Base-by-base conservation (phyloP, 208 protist species). In the Leishmania guyanensis region DNA sequence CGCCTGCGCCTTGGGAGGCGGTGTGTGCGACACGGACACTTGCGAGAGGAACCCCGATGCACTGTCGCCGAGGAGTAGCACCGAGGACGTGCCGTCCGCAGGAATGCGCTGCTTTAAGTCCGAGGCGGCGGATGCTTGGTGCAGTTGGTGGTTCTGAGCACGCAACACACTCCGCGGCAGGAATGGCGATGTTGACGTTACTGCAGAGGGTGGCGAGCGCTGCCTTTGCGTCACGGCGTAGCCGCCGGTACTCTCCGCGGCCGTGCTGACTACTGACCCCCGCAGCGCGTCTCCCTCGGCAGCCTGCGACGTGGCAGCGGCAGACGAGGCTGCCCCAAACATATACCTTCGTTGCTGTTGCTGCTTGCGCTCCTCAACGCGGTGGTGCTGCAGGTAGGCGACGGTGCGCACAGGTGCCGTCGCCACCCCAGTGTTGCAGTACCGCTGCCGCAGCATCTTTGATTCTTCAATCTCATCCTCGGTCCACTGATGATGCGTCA, bases 401-500 rank as follows among this genome's bases (percentile, higher is more conserved):
- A 83, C 80, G 54, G 82, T 81, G 51, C 84, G 85, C 14, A 88
- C 85, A 10, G 89, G 85, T 0, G 88, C 87, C 9, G 88, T 86
- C 33, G 84, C 86, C 50, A 86, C 84, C 60, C 77, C 74, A 33
- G 80, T 80, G 26, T 60, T 62, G 53, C 84, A 62, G 78, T 86
- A 89, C 2, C 80, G 78, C 33, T 83, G 76, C 64, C 90, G 89
- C 74, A 86, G 88, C 60, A 77, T 80, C 54, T 85, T 86, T 68
- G 85, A 85, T 46, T 76, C 83, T 73, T 86, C 86, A 22, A 91
- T 83, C 72, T 93, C 92, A 5, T 82, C 87, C 54, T 86, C 81
- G 1, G 85, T 88, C 89, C 90, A 95, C 69, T 68, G 70, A 54
- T 89, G 92, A 14, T 87, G 79, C 14, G 81, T 86, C 81, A 93